Percentiles rank a stretch among this genome's conserved stretches.
These are phyloP conservation scores for Mycena crocata DNA, from an alignment of 768 basidiomycete genomes.

Conservation along the genomic window DNA sequence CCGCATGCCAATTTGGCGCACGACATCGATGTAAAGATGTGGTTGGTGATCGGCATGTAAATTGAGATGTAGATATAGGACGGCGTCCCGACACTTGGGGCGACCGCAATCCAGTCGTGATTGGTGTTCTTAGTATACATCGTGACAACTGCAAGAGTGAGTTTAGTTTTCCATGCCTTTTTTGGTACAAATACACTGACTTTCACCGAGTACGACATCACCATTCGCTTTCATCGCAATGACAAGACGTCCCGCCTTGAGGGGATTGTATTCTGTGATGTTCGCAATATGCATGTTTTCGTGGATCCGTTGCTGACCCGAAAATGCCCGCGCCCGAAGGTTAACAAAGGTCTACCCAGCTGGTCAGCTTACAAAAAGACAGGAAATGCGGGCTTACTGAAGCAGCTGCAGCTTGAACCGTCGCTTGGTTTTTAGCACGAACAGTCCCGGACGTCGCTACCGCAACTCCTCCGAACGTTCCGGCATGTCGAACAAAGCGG, in stretches of 20 bases:
- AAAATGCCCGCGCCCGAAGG: conserved; percentile 8
- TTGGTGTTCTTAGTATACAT: conserved; percentile 10
- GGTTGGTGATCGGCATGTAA: not conserved
- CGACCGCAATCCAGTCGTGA: conserved; percentile 4
- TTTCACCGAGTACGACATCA: not conserved
- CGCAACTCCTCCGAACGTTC: conserved; percentile 8
- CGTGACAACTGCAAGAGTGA: not conserved
- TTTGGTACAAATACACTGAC: not conserved
- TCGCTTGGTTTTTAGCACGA: conserved; percentile 18
- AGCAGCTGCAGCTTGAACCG: conserved; percentile 17
- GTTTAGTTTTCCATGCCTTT: too few relatives aligned
- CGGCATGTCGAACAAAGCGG: conserved; percentile 8
- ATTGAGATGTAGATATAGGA: conserved; percentile 7
- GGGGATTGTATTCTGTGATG: conserved; percentile 14
- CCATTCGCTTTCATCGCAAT: not conserved
- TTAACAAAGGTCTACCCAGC: conserved; percentile 1
- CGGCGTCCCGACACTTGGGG: not conserved
- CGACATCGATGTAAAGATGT: not conserved
- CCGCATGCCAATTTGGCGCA: not conserved
- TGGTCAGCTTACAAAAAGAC: not conserved
- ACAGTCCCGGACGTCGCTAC: not conserved
- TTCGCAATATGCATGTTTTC: conserved; percentile 26
- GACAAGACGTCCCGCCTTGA: not conserved
- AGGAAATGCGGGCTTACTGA: not conserved
- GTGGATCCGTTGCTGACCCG: conserved; percentile 14